phyloP scores from a whole-genome alignment of 257 asterid genomes.

The Solanum chiquidenum region DNA sequence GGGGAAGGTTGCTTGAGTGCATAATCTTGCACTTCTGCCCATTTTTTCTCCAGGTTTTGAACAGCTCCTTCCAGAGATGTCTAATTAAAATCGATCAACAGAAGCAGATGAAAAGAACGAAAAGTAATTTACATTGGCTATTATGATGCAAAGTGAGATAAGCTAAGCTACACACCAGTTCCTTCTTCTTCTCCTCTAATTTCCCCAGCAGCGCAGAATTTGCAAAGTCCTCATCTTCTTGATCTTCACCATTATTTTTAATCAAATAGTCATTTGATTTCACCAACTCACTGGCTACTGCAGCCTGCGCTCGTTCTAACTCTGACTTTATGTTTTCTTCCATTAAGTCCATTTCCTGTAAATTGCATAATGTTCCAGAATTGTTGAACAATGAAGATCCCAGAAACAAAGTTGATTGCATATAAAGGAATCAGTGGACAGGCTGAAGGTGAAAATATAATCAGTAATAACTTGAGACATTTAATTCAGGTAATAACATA shows the following conservation, averaged over 20 bases:
- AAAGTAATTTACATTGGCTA: neutral
- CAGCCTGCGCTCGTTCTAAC: conserved; percentile 33
- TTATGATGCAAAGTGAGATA: neutral
- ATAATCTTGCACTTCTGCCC: conserved; percentile 68
- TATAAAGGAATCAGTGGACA: neutral
- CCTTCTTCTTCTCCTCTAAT: conserved; percentile 64
- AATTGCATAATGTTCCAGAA: neutral
- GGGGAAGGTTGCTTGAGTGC: conserved; percentile 74
- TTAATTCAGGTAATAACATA: neutral
- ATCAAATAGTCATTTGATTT: conserved; percentile 22
- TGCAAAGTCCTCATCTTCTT: conserved; percentile 36
- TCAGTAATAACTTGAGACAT: neutral
- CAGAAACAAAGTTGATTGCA: neutral
- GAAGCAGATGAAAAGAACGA: neutral
- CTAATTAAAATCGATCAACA: conserved; percentile 23
- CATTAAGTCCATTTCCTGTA: conserved; percentile 51
- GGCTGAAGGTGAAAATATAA: neutral
- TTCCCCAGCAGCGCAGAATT: conserved; percentile 35
- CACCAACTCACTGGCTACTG: conserved; percentile 13
- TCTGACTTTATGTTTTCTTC: conserved; percentile 56
- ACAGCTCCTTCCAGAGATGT: conserved; percentile 50
- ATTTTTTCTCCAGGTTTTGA: conserved; percentile 52
- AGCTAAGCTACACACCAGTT: conserved; percentile 36
- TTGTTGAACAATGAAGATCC: neutral
- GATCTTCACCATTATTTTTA: conserved; percentile 26